Evolutionary conservation across 164 flowering plant species (phyloP), one percentile per base, ranked within the genome.

Genomic region (Houttuynia cordata): DNA sequence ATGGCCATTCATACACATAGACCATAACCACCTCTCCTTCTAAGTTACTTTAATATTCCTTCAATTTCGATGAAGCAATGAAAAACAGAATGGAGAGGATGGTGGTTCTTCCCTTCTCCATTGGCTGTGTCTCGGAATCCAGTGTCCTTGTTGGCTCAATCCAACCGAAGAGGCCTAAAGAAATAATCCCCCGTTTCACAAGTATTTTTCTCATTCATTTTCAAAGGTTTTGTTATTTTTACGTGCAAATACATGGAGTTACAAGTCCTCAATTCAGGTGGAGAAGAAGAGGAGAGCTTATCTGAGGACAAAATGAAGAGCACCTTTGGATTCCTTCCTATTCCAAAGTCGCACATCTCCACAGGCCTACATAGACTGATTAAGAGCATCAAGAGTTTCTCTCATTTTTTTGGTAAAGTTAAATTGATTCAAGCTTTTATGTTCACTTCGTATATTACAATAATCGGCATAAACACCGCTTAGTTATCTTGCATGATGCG

Each of bases 361-460:
- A 60, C 66, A 25, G 78, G 90, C 18, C 51, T 91, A 25, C 82
- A 86, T 8, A 79, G 75, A 76, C 73, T 91, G 59, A 64, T 80
- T 70, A 88, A 86, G 75, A 64, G 77, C 58, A 71, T 90, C 77
- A 89, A 81, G 74, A 84, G 53, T 76, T 65, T 88, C 64, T 84
- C 93, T 67, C 93, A 87, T 40, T 53, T 81, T 51, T 86, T 91
- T 66, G 86, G 97, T 91, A 69, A 69, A 78, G n/a, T n/a, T 64
- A 18, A 12, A 5, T 6, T 9, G 15, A 24, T 13, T 18, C 47
- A 53, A 18, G 18, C 21, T 24, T 22, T 24, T 42, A 20, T 20
- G 10, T 56, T 23, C 37, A 5, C 20, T 13, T 23, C n/a, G n/a
- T n/a, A n/a, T n/a, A n/a, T n/a, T n/a, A n/a, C n/a, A n/a, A n/a